A percentile compares a stretch with the other conserved stretches of the same genome.
Conservation (phyloP, 768 basidiomycete species). For the Suillus clintonianus region DNA sequence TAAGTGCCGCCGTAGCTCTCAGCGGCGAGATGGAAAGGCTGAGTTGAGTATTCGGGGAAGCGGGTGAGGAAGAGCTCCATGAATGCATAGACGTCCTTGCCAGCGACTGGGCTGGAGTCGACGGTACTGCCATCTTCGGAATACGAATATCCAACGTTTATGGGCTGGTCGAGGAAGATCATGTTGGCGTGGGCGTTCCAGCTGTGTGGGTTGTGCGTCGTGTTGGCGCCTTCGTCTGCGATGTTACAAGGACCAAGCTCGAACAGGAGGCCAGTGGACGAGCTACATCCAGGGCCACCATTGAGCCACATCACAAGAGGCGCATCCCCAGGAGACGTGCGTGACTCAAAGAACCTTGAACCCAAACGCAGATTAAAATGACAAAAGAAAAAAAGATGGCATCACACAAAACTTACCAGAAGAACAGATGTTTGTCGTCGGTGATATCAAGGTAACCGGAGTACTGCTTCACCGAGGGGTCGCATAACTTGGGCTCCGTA, state of each 20-base stretch:
- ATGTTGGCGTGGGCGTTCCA: conserved; percentile 79
- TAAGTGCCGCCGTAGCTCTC: conserved; percentile 83
- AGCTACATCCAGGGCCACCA: conserved; percentile 74
- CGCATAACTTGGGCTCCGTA: conserved; percentile 73
- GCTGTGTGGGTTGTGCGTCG: conserved; percentile 72
- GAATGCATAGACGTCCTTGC: conserved; percentile 88
- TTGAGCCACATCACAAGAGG: conserved; percentile 93
- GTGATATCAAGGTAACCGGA: conserved; percentile 85
- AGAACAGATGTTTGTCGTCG: conserved; percentile 82
- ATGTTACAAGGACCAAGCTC: conserved; percentile 91
- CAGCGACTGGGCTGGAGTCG: conserved; percentile 80
- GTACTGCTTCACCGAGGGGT: conserved; percentile 70
- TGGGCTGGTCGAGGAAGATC: conserved; percentile 71
- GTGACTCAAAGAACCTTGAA: conserved; percentile 93
- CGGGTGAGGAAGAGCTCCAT: conserved; percentile 77
- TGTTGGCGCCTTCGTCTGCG: conserved; percentile 66
- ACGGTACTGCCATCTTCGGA: conserved; percentile 73
- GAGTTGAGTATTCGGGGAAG: conserved; percentile 69
- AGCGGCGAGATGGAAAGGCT: conserved; percentile 78
- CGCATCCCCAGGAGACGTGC: conserved; percentile 69
- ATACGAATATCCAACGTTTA: conserved; percentile 91
- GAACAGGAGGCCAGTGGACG: conserved; percentile 83
- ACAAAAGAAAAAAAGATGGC: not conserved
- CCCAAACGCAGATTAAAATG: too few relatives aligned
- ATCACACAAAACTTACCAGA: conserved; percentile 56